phyloP scores from a whole-genome alignment of 345 rosid species.

The Pistacia atlantica region DNA sequence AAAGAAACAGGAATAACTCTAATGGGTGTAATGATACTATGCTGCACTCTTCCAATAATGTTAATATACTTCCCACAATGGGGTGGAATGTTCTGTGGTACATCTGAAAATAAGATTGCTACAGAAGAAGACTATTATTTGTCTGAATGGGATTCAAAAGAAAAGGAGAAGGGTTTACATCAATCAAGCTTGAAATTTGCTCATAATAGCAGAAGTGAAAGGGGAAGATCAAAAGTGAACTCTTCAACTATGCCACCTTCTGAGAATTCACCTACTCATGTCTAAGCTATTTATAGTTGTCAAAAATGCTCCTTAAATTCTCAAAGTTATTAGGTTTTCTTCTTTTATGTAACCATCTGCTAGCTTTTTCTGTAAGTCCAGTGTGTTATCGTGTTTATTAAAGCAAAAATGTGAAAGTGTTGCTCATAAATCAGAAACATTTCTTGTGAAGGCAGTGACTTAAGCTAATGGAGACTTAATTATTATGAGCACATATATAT shows the following conservation, averaged over 20 bases:
- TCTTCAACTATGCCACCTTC: conserved; percentile 18
- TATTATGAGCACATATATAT: not conserved
- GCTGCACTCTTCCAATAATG: conserved; percentile 66
- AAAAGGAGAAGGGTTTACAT: conserved; percentile 56
- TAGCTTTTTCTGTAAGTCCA: not conserved
- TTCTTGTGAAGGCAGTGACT: not conserved
- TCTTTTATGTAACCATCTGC: not conserved
- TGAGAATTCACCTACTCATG: conserved; percentile 18
- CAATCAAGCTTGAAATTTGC: conserved; percentile 68
- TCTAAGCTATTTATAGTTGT: conserved; percentile 12
- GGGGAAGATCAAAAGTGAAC: conserved; percentile 40
- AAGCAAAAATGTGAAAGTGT: not conserved
- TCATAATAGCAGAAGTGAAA: conserved; percentile 63
- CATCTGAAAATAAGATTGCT: conserved; percentile 34
- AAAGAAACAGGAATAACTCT: conserved; percentile 74
- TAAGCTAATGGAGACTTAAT: not conserved
- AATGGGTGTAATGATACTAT: conserved; percentile 81
- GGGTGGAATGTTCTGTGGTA: conserved; percentile 94
- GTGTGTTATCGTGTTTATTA: not conserved
- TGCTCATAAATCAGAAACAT: not conserved
- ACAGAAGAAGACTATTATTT: conserved; percentile 81
- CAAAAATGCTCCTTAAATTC: too few species aligned
- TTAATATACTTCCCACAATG: conserved; percentile 85
- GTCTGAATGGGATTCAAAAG: conserved; percentile 68
- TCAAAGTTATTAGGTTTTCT: too few species aligned